Conservation (phyloP, 106 monocot species). For the Allium fistulosum region DNA sequence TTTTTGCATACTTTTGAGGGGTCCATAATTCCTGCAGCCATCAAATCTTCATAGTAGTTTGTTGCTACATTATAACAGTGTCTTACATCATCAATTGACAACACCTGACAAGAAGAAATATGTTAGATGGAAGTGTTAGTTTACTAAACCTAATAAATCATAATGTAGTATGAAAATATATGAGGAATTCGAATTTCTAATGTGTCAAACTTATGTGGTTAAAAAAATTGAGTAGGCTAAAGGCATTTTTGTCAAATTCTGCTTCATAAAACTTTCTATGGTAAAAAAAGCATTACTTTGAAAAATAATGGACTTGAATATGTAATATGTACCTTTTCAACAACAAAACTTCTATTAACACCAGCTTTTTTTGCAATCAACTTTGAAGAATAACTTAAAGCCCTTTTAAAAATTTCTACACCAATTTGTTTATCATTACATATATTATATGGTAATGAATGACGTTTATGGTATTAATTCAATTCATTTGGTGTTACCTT, state of each 20-base stretch:
- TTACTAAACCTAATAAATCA: too few relatives aligned
- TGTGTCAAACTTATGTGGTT: not conserved
- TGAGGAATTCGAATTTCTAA: conserved; percentile 6
- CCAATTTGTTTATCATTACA: conserved; percentile 28
- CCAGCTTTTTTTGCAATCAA: conserved; percentile 77
- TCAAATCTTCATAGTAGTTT: conserved; percentile 72
- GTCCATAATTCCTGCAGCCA: conserved; percentile 78
- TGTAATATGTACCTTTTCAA: conserved; percentile 36
- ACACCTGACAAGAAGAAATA: too few relatives aligned
- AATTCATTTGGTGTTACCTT: conserved; percentile 26
- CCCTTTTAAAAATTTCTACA: conserved; percentile 59
- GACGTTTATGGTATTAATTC: not conserved
- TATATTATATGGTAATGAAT: not conserved
- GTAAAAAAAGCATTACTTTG: too few relatives aligned
- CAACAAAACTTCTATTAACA: conserved; percentile 67
- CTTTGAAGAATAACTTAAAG: conserved; percentile 59
- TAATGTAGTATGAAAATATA: too few relatives aligned
- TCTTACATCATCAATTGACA: conserved; percentile 37
- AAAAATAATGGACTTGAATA: not conserved
- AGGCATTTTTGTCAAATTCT: too few relatives aligned
- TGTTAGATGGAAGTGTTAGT: too few relatives aligned
- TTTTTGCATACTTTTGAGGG: conserved; percentile 56
- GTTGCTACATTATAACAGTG: conserved; percentile 88
- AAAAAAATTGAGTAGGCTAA: too few relatives aligned
- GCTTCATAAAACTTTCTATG: too few relatives aligned